A percentile compares a stretch with the other conserved stretches of the same genome.
These are phyloP conservation scores for Lenzites betulinus DNA, from an alignment of 768 basidiomycete genomes.

Conservation along the genomic window DNA sequence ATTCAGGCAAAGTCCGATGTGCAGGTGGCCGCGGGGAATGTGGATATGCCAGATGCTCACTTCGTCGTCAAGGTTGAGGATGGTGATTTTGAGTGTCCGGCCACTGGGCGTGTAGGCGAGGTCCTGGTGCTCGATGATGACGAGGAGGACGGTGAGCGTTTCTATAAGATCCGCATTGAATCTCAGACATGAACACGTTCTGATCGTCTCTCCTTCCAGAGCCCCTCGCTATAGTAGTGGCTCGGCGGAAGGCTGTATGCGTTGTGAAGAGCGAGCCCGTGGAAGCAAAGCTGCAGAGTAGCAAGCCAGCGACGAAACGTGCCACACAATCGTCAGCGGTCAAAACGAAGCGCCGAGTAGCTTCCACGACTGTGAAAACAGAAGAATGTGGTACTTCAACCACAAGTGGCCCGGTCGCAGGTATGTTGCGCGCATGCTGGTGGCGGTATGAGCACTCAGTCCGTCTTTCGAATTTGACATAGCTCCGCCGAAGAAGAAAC, in stretches of 20 bases:
- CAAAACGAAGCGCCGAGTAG: neutral
- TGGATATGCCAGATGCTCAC: neutral
- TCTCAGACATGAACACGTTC: neutral
- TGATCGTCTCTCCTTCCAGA: neutral
- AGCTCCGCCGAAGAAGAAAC: neutral
- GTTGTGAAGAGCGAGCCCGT: neutral
- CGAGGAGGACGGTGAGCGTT: slow-evolving; percentile 8
- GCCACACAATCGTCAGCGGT: neutral
- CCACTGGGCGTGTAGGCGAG: neutral
- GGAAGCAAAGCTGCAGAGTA: neutral
- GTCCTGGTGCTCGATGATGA: neutral
- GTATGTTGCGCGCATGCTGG: too few species aligned
- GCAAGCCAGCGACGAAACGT: neutral
- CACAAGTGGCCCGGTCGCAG: neutral
- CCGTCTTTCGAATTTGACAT: neutral
- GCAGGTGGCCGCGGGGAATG: neutral
- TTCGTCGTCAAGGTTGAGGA: neutral
- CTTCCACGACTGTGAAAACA: neutral
- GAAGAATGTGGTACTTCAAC: neutral
- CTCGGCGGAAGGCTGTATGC: neutral
- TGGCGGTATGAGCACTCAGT: neutral
- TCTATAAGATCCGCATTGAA: neutral
- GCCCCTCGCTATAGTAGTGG: slow-evolving; percentile 5
- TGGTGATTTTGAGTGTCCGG: neutral
- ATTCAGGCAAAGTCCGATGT: too few species aligned